Evolutionary conservation across 2,329 filamentous ascomycete species (phyloP), one percentile per base, ranked within the genome.

Genomic region (Coniella vitis): DNA sequence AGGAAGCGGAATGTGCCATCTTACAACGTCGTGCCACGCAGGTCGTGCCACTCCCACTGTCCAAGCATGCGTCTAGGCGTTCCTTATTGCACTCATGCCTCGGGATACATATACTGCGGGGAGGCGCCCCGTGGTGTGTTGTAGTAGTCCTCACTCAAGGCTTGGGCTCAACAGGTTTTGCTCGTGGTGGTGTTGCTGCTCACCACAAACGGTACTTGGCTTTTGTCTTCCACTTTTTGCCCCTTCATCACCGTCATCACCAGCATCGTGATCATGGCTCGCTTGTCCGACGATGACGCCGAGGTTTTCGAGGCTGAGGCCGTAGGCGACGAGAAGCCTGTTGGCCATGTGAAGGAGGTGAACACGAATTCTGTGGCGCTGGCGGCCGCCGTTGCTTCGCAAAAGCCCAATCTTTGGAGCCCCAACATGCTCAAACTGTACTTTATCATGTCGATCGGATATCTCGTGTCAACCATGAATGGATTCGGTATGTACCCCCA

Each of bases 381-480:
- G 9, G 60, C 59, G 14, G 63, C 65, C 32, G 64, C 64, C 16
- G 49, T 65, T 19, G 63, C 60, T 3, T 61, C 61, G 48, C 59
- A 64, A 56, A 66, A 66, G 48, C 65, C 65, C 4, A 63, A 58
- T 25, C 54, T 63, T 7, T 59, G 60, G 51, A 65, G 64, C 1
- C 50, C 52, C 8, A 60, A 57, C 53, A 69, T 68, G 65, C 47
- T 69, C 9, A 56, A 57, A 2, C 55, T 69, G 9, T 69, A 67
- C 55, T 48, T 61, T 3, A 67, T 69, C 54, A 68, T 69, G 65
- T 59, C 54, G 2, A 54, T 69, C 43, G 64, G 66, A 14, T 70
- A 69, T 49, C 56, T 70, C 12, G 63, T 69, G 52, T 74, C 71
- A 20, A 77, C 73, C 8, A 72, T 75, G 69, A 78, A 79, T 59